These are phyloP conservation scores for Penicillium mononematosum DNA, from an alignment of 495 filamentous ascomycete genomes.

Conservation along the genomic window DNA sequence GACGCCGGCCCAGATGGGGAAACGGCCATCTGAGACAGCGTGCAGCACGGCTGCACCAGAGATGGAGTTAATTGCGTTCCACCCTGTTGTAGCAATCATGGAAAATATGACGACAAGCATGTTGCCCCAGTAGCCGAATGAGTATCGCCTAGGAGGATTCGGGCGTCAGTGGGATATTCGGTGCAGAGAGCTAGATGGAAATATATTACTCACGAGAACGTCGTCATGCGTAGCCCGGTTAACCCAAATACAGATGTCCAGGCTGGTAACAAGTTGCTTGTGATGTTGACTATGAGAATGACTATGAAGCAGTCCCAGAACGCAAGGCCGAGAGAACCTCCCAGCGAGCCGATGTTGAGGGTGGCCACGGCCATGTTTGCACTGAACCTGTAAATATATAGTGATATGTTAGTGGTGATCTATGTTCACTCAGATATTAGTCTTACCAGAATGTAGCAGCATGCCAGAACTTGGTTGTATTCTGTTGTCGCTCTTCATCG, in stretches of 20 bases:
- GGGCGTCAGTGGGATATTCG: background rate
- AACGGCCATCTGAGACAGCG: conserved; percentile 26
- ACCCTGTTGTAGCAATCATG: conserved; percentile 30
- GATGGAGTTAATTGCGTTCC: conserved; percentile 35
- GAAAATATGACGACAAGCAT: conserved; percentile 31
- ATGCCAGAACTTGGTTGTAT: conserved; percentile 48
- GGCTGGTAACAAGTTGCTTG: conserved; percentile 38
- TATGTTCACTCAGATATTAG: background rate
- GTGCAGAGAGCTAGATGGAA: background rate
- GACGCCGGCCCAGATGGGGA: conserved; percentile 29
- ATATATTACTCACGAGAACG: conserved; percentile 31
- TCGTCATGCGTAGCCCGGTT: conserved; percentile 40
- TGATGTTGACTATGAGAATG: conserved; percentile 59
- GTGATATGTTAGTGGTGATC: background rate
- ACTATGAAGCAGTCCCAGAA: conserved; percentile 63
- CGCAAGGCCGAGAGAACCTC: conserved; percentile 23
- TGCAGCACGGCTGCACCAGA: conserved; percentile 28
- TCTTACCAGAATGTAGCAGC: conserved; percentile 51
- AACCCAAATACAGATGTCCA: conserved; percentile 40
- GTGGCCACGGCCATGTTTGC: conserved; percentile 67
- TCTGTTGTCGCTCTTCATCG: conserved; percentile 56
- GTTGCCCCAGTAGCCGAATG: conserved; percentile 34
- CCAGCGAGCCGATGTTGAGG: conserved; percentile 63
- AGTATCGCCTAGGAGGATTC: conserved; percentile 20
- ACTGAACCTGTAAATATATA: conserved; percentile 42